Evolutionary conservation across 2,329 filamentous ascomycete species (phyloP).

Genomic region (Aspergillus pseudonomiae): DNA sequence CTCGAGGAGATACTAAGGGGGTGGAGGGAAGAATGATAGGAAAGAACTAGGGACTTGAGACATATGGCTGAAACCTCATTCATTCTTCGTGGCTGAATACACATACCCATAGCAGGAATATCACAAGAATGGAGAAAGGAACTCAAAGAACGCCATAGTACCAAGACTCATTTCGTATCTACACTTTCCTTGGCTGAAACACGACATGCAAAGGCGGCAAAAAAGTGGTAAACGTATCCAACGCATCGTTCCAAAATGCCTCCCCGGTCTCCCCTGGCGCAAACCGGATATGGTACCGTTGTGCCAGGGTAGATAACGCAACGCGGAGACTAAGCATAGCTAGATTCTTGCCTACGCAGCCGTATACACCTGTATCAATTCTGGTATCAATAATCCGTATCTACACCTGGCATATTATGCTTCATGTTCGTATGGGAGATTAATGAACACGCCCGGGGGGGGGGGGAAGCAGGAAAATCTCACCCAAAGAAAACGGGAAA

Average conservation of each 20-base stretch:
- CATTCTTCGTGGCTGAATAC: no score
- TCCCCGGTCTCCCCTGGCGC: constrained; percentile 23
- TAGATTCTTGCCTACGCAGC: constrained; percentile 35
- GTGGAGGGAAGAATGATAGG: no score
- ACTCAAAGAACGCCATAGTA: no score
- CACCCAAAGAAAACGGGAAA: constrained; percentile 32
- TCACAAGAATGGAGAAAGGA: no score
- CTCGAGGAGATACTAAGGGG: no score
- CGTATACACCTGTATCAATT: constrained; percentile 25
- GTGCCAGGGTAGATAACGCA: constrained; percentile 23
- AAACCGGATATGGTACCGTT: constrained; percentile 25
- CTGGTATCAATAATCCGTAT: constrained; percentile 8
- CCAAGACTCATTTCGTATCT: no score
- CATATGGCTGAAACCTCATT: no score
- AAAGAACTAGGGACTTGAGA: no score
- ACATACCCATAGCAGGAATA: no score
- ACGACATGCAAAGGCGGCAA: constrained; percentile 30
- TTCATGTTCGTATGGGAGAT: no score
- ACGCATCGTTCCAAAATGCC: constrained; percentile 17
- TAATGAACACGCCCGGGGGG: no score
- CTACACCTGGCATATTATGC: no score
- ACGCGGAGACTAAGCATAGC: constrained; percentile 36
- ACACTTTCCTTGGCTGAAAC: background rate
- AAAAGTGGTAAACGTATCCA: constrained; percentile 29
- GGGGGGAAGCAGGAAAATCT: background rate